Evolutionary conservation across 495 filamentous ascomycete species (phyloP), one percentile per base, ranked within the genome.

Genomic region (Massariosphaeria phaeospora): DNA sequence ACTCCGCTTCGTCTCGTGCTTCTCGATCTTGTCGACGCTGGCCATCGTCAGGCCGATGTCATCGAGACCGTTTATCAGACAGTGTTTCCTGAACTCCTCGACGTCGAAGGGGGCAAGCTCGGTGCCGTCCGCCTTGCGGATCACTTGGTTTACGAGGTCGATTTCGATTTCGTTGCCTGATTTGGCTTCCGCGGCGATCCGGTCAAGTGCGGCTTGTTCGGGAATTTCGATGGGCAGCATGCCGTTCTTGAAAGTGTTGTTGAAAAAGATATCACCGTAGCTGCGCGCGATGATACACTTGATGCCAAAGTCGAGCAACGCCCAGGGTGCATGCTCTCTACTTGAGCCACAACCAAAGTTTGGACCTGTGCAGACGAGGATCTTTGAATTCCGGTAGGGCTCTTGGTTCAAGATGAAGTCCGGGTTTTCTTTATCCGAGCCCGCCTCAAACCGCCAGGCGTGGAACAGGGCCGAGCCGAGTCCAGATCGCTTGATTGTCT

Each of bases 241-340:
- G 72, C 91, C 93, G 74, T 98, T 98, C 79, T 98, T 98, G 81
- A 96, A 96, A 15, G 88, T 94, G 75, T 98, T 98, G 80, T 96
- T 98, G 82, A 90, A 95, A 81, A 96, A 96, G 72, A 98, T 98
- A 66, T 98, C 93, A 53, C 89, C 91, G 64, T 86, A 98, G 13
- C 83, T 88, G 10, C 90, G 88, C 1, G 91, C 93, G 61, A 97
- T 95, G 58, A 97, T 78, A 67, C 86, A 90, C 64, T 84, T 88
- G 73, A 98, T 93, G 52, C 93, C 93, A 63, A 97, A 97, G 71
- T 98, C 93, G 42, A 93, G 82, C 23, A 98, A 78, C 18, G 93
- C 91, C 93, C 93, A 98, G 21, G 93, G 93, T 13, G 93, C 93
- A 75, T 98, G 93, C 73, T 98, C 93, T 59, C 93, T 81, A 24